Percentiles rank a stretch among this genome's conserved stretches.
These are phyloP conservation scores for Flueggea neowawraea DNA, from an alignment of 441 rosid species.

Conservation along the genomic window DNA sequence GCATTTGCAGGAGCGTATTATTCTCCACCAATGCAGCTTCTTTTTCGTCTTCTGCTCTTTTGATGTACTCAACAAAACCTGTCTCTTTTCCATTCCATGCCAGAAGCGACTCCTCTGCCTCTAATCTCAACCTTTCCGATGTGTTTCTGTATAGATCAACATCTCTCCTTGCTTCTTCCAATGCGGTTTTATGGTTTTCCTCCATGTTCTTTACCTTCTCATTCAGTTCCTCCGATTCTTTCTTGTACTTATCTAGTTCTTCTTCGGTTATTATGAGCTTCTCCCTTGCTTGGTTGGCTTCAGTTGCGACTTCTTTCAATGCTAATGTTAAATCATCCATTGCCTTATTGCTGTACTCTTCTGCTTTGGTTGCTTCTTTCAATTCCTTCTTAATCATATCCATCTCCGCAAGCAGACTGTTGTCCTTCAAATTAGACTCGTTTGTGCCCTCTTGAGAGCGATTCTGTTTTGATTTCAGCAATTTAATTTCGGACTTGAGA, in stretches of 20 bases:
- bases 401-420: conserved; percentile 31
- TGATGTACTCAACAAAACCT: conserved; percentile 63
- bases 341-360: conserved; percentile 74
- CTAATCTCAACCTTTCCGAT: conserved; percentile 58
- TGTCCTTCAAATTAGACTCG: conserved; percentile 23
- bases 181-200: conserved; percentile 20
- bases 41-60: conserved; percentile 73
- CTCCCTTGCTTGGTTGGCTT: conserved; percentile 46
- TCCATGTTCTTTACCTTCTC: conserved; percentile 26
- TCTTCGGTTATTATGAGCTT: conserved; percentile 33
- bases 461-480: conserved; percentile 22
- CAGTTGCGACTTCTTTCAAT: conserved; percentile 71
- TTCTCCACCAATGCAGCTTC: conserved; percentile 43
- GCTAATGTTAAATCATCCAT: conserved; percentile 84
- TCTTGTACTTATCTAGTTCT: conserved; percentile 41
- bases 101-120: conserved; percentile 72
- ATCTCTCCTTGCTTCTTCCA: conserved; percentile 50
- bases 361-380: conserved; percentile 54
- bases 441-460: conserved; percentile 34
- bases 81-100: conserved; percentile 88
- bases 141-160: conserved; percentile 53
- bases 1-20: conserved; percentile 36
- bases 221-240: conserved; percentile 32
- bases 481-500: conserved; percentile 27
- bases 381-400: conserved; percentile 40